phyloP scores from a whole-genome alignment of 2,329 filamentous ascomycete genomes.

The Pyrenophora seminiperda region DNA sequence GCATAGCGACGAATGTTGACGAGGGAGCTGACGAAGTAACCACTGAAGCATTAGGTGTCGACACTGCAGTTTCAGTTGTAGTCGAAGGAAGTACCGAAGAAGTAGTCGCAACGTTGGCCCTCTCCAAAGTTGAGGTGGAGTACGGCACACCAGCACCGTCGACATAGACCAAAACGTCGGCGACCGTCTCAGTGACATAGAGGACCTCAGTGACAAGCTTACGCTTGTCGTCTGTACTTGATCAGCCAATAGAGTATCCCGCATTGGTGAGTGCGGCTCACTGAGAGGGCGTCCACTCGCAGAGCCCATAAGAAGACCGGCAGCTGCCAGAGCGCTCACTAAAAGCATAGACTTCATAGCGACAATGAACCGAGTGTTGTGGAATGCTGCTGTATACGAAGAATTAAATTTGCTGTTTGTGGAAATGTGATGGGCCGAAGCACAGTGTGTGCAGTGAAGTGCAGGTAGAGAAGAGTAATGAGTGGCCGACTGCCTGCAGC shows the following conservation, averaged over 20 bases:
- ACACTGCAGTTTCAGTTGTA: background rate
- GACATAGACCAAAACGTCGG: conserved; percentile 40
- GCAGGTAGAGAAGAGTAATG: conserved; percentile 19
- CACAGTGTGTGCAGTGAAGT: conserved; percentile 8
- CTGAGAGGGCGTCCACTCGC: conserved; percentile 52
- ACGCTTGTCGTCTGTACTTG: conserved; percentile 36
- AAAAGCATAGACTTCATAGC: conserved; percentile 55
- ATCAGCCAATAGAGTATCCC: conserved; percentile 13
- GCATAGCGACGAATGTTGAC: background rate
- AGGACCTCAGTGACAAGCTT: conserved; percentile 39
- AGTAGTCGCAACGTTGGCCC: conserved; percentile 6
- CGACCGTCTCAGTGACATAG: conserved; percentile 39
- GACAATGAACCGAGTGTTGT: conserved; percentile 38
- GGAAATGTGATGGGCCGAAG: conserved; percentile 8
- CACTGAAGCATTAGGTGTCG: conserved; percentile 1
- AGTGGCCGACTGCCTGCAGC: conserved; percentile 34
- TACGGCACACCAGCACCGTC: conserved; percentile 38
- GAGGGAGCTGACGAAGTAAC: conserved; percentile 2
- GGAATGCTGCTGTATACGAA: conserved; percentile 34
- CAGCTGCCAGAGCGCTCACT: conserved; percentile 40
- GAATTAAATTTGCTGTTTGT: conserved; percentile 23
- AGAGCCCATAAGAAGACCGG: conserved; percentile 49
- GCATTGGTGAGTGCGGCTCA: conserved; percentile 19
- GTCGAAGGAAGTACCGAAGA: conserved; percentile 2
- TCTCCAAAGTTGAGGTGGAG: conserved; percentile 29